Conservation (phyloP, 352 stramenopile species). For the Phytopythium chamaehyphon region DNA sequence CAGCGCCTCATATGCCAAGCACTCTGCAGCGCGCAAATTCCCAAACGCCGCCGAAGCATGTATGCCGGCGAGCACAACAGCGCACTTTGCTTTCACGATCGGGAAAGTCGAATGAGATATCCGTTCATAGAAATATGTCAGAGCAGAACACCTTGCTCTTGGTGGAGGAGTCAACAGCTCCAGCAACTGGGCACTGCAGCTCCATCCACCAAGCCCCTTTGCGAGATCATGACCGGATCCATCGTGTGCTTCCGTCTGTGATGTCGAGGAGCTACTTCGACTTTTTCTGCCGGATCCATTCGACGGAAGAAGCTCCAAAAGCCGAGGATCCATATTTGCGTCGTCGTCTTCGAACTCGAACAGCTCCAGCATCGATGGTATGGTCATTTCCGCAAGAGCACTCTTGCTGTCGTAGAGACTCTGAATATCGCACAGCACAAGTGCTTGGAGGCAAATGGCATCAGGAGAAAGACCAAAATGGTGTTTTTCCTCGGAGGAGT, state of each 20-base stretch:
- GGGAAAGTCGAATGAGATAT: constrained; percentile 38
- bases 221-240: constrained; percentile 23
- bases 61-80: constrained; percentile 52
- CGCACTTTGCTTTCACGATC: constrained; percentile 77
- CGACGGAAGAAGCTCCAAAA: constrained; percentile 36
- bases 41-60: constrained; percentile 38
- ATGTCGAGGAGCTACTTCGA: constrained; percentile 33
- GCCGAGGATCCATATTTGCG: constrained; percentile 37
- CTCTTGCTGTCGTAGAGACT: constrained; percentile 76
- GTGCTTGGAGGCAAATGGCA: constrained; percentile 53
- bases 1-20: constrained; percentile 70
- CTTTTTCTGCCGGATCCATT: constrained; percentile 18
- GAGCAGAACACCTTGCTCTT: constrained; percentile 28
- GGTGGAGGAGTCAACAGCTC: constrained; percentile 51
- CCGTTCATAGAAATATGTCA: constrained; percentile 59
- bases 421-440: constrained; percentile 79
- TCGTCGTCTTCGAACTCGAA: constrained; percentile 82
- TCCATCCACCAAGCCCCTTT: constrained; percentile 50
- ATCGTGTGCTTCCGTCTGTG: constrained; percentile 27
- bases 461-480: constrained; percentile 51
- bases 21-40: constrained; percentile 58
- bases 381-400: constrained; percentile 50
- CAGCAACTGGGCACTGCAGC: constrained; percentile 29
- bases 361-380: constrained; percentile 64
- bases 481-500: constrained; percentile 10